These are phyloP conservation scores for Trypanosomatidae sp. DNA, from an alignment of 208 protist species.

Conservation along the genomic window DNA sequence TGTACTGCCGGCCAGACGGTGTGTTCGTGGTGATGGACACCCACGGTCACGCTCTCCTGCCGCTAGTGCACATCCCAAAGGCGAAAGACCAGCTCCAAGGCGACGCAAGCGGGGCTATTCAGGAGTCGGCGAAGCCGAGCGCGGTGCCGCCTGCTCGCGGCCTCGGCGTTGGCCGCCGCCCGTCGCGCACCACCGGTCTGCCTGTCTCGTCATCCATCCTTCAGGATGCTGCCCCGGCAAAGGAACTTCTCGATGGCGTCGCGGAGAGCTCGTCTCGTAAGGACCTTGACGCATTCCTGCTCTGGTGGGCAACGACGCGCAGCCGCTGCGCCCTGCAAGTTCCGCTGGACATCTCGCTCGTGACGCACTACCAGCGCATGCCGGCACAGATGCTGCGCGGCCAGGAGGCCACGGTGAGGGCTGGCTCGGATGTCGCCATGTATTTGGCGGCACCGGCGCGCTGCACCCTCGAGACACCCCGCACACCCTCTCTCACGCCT, in stretches of 20 bases:
- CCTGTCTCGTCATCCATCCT: constrained; percentile 30
- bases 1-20: constrained; percentile 77
- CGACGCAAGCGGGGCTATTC: background rate
- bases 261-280: constrained; percentile 41
- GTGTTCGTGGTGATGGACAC: constrained; percentile 69
- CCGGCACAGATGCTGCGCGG: constrained; percentile 26
- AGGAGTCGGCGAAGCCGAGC: background rate
- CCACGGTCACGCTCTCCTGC: constrained; percentile 45
- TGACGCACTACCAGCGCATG: constrained; percentile 33
- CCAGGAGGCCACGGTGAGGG: constrained; percentile 19
- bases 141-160: constrained; percentile 5
- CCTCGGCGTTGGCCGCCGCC: constrained; percentile 2
- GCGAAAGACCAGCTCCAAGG: constrained; percentile 7
- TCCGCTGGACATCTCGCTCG: constrained; percentile 46
- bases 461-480: constrained; percentile 8
- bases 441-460: constrained; percentile 14
- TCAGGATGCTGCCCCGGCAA: constrained; percentile 45
- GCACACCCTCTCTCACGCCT: constrained; percentile 29
- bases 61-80: background rate
- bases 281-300: constrained; percentile 65
- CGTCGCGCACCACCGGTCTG: constrained; percentile 4
- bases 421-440: constrained; percentile 17
- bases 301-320: constrained; percentile 68
- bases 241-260: constrained; percentile 41
- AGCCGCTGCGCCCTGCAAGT: constrained; percentile 43